Conservation (phyloP, 805 yeast genomes). For the Starmerella asiatica region DNA sequence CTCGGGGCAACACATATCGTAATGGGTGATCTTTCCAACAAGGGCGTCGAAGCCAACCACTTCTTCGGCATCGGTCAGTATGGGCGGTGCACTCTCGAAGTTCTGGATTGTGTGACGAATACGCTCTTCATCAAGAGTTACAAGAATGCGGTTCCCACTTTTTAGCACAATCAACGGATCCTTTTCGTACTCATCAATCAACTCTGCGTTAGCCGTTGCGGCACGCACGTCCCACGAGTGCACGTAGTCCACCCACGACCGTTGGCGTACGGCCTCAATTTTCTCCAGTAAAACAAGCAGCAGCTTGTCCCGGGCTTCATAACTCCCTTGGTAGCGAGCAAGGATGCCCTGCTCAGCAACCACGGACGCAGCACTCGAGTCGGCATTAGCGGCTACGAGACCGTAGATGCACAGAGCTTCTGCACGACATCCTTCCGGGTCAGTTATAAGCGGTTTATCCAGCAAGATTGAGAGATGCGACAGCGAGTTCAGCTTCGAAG, state of each 20-base stretch:
- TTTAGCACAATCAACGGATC: conserved; percentile 14
- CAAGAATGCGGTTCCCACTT: conserved; percentile 6
- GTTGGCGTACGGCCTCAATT: conserved; percentile 40
- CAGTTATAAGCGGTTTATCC: not conserved
- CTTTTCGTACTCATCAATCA: conserved; percentile 33
- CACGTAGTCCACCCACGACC: conserved; percentile 55
- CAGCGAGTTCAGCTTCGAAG: not conserved
- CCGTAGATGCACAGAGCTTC: conserved; percentile 3
- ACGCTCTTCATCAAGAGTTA: conserved; percentile 19
- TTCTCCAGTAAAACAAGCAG: conserved; percentile 41
- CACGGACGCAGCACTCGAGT: conserved; percentile 27
- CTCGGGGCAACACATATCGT: conserved; percentile 1
- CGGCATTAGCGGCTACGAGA: conserved; percentile 1
- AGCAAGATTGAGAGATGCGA: conserved; percentile 7
- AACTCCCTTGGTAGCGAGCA: conserved; percentile 49
- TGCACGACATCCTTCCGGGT: not conserved
- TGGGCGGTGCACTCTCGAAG: conserved; percentile 21
- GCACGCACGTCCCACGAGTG: conserved; percentile 49
- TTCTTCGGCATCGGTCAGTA: conserved; percentile 2
- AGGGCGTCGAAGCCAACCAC: not conserved
- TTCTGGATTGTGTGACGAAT: conserved; percentile 7
- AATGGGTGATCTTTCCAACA: not conserved
- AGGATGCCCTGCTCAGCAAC: conserved; percentile 40
- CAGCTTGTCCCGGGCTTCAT: conserved; percentile 45
- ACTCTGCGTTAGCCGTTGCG: conserved; percentile 19